Percentiles rank a stretch among this genome's conserved stretches.
Conservation (phyloP, 1,284 basidiomycete genomes). For the Boletus semigastroideus region DNA sequence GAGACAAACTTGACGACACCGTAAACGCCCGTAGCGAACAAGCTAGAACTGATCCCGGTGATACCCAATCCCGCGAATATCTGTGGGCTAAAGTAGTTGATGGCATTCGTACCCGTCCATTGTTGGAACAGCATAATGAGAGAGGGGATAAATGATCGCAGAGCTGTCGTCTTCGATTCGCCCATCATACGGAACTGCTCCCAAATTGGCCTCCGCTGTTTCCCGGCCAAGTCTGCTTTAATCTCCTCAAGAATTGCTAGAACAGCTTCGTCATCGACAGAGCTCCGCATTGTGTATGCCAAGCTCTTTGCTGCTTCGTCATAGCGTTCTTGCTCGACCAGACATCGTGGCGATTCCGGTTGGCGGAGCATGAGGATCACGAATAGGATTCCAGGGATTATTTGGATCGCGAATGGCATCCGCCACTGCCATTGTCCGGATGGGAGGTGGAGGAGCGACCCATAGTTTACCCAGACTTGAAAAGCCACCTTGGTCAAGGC, state of each 20-base stretch:
- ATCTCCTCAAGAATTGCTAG: slow-evolving; percentile 50
- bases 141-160: slow-evolving; percentile 52
- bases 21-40: slow-evolving; percentile 64
- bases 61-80: slow-evolving; percentile 58
- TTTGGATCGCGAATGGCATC: slow-evolving; percentile 54
- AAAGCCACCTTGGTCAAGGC: slow-evolving; percentile 1
- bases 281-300: slow-evolving; percentile 43
- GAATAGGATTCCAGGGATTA: slow-evolving; percentile 53
- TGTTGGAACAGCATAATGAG: slow-evolving; percentile 58
- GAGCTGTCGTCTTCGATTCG: slow-evolving; percentile 41
- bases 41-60: slow-evolving; percentile 45
- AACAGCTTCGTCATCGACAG: slow-evolving; percentile 42
- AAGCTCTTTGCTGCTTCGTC: slow-evolving; percentile 51
- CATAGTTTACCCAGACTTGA: slow-evolving; percentile 51
- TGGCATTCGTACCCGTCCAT: slow-evolving; percentile 60
- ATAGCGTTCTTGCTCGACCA: slow-evolving; percentile 51
- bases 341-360: slow-evolving; percentile 62
- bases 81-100: slow-evolving; percentile 55
- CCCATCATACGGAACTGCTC: slow-evolving; percentile 45
- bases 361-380: slow-evolving; percentile 48
- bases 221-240: slow-evolving; percentile 48
- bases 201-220: slow-evolving; percentile 36
- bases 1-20: slow-evolving; percentile 57
- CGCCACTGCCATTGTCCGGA: slow-evolving; percentile 49
- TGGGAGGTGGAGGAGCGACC: slow-evolving; percentile 36